A percentile compares a stretch with the other conserved stretches of the same genome.
Conservation (phyloP, 495 filamentous ascomycete genomes). For the Terfezia boudieri region DNA sequence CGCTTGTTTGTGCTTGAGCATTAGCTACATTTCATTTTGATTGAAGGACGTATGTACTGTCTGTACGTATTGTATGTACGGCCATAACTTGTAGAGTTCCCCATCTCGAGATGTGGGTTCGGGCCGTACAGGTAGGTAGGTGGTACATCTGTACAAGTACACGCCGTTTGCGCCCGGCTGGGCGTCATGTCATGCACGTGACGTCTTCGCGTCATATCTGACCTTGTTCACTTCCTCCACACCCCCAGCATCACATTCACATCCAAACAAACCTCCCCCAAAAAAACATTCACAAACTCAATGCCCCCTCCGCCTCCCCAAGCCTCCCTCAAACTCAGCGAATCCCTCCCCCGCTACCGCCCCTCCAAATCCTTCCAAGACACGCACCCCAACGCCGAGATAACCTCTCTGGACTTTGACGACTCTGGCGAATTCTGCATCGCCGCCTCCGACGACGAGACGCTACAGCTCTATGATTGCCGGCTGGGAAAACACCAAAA, state of each 20-base stretch:
- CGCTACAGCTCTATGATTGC: conserved; percentile 81
- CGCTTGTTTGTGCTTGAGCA: no score
- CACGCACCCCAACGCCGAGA: conserved; percentile 40
- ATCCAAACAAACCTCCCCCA: background rate
- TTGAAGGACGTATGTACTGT: no score
- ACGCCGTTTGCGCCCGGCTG: no score
- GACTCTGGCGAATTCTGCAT: conserved; percentile 78
- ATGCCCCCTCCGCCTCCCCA: background rate
- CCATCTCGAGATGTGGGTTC: no score
- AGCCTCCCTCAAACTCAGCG: conserved; percentile 1
- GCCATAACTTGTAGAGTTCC: no score
- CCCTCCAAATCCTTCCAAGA: conserved; percentile 16
- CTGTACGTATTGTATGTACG: no score
- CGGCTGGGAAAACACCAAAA: conserved; percentile 74
- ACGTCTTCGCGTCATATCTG: no score
- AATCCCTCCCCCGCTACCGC: conserved; percentile 17
- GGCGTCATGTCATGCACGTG: no score
- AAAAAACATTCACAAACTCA: background rate
- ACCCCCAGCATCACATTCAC: background rate
- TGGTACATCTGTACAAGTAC: no score
- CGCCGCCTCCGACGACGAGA: conserved; percentile 72
- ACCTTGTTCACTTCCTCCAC: background rate
- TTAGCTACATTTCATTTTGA: no score
- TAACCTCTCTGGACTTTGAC: conserved; percentile 79
- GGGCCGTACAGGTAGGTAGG: no score